Conservation (phyloP, 805 yeast species). For the Torulaspora maleeae region DNA sequence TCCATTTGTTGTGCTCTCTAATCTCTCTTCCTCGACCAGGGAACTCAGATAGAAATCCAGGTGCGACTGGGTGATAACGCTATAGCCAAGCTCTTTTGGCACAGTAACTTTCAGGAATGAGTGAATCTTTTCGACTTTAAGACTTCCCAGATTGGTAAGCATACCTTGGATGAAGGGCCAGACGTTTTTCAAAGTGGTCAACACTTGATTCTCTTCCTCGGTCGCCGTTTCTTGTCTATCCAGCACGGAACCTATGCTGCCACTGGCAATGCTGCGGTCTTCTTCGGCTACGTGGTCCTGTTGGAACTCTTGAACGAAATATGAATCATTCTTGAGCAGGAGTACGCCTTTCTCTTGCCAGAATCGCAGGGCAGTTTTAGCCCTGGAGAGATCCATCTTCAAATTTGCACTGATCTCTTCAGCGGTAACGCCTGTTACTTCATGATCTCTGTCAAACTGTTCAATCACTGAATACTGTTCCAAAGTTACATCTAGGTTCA, state of each 20-base stretch:
- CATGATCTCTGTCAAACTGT: slow-evolving; percentile 35
- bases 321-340: slow-evolving; percentile 31
- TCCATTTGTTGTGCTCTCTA: slow-evolving; percentile 15
- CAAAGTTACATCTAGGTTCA: slow-evolving; percentile 52
- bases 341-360: slow-evolving; percentile 66
- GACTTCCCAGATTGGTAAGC: slow-evolving; percentile 51
- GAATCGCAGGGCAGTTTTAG: slow-evolving; percentile 42
- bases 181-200: slow-evolving; percentile 17
- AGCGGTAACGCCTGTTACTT: slow-evolving; percentile 26
- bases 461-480: slow-evolving; percentile 63
- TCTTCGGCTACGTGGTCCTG: neutral
- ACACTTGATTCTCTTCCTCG: neutral
- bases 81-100: slow-evolving; percentile 43
- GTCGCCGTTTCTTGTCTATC: neutral
- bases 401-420: slow-evolving; percentile 36
- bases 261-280: neutral
- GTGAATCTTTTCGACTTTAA: slow-evolving; percentile 48
- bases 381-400: slow-evolving; percentile 42
- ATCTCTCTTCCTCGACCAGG: slow-evolving; percentile 20
- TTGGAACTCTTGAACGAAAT: slow-evolving; percentile 2
- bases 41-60: slow-evolving; percentile 15
- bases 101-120: slow-evolving; percentile 51
- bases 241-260: neutral
- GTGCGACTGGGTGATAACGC: slow-evolving; percentile 12
- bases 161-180: slow-evolving; percentile 53